Conservation (phyloP, 2,329 filamentous ascomycete genomes). For the Phialocephala subalpina region DNA sequence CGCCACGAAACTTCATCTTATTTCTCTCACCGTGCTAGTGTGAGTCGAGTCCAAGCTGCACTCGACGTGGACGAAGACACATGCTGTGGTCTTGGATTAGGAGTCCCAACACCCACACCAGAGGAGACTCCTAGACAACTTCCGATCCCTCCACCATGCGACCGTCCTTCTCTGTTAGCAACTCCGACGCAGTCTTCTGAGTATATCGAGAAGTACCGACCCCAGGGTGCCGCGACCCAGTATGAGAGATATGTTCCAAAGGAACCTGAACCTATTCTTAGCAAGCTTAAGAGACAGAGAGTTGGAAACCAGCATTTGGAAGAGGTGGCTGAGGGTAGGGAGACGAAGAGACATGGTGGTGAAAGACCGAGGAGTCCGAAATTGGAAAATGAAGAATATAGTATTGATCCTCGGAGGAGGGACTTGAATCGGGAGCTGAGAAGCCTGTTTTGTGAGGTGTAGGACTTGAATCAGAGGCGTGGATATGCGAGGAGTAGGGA, state of each 20-base stretch:
- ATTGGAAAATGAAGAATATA: conserved; percentile 16
- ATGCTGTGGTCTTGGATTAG: not conserved
- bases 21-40: conserved; percentile 15
- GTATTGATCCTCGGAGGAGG: conserved; percentile 26
- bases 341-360: not conserved
- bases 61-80: not conserved
- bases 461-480: too few species aligned
- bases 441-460: conserved; percentile 34
- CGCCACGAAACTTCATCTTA: conserved; percentile 12
- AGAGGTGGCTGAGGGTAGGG: conserved; percentile 11
- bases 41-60: not conserved
- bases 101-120: not conserved
- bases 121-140: not conserved
- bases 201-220: conserved; percentile 33
- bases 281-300: conserved; percentile 36
- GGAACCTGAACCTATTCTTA: conserved; percentile 32
- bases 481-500: conserved; percentile 26
- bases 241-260: conserved; percentile 30
- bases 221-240: conserved; percentile 11
- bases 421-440: conserved; percentile 36
- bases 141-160: not conserved
- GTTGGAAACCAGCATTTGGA: conserved; percentile 16
- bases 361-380: conserved; percentile 7
- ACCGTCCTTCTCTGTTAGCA: not conserved
- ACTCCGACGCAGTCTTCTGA: conserved; percentile 25